Evolutionary conservation across 805 yeast genomes (phyloP), one percentile per base, ranked within the genome.

Genomic region (Schizosaccharomyces octosporus): DNA sequence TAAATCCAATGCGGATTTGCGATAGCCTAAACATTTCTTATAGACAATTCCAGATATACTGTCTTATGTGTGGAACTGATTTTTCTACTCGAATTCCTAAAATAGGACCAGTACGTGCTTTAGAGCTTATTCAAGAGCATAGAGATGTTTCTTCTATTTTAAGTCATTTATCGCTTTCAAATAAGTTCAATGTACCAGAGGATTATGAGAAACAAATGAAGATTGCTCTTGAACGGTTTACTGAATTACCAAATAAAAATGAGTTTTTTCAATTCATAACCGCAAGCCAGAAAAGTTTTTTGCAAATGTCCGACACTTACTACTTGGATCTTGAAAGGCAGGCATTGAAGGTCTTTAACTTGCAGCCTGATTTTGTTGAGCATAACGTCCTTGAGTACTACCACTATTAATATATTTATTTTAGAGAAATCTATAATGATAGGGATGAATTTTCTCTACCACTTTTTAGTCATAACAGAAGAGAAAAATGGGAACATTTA

Each of bases 11-110:
- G 15, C 31, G 36, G 15, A 29, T 51, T 13, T 17, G 19, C n/a
- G 7, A 51, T 19, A 29, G 4, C 3, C 32, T 51, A 5, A 29
- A 13, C 15, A 17, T 51, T 24, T 6, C 57, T 7, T 15, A 24
- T 51, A 17, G 19, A 19, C 45, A 36, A 13, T 57, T 57, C 32
- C 29, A 27, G 9, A 9, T 11, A 1, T 57, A 39, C 19, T 57
- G 60, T 31, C 21, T 57, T 7, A 27, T 57, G 39, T 57, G 60
- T 27, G 60, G 60, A 9, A 57, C 60, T 19, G 60, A 57, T 57
- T 57, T 57, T 27, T 32, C 42, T n/a, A 15, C 39, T 19, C 43
- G 48, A 57, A 57, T 57, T 17, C 39, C 39, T 9, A 11, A 41
- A 21, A 32, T 57, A 17, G 60, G 60, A 1, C 43, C 48, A 6